Percentiles rank a stretch among this genome's conserved stretches.
Evolutionary conservation across 306 rosid genomes (phyloP).

Genomic region (Cyclanthera cordifolia): DNA sequence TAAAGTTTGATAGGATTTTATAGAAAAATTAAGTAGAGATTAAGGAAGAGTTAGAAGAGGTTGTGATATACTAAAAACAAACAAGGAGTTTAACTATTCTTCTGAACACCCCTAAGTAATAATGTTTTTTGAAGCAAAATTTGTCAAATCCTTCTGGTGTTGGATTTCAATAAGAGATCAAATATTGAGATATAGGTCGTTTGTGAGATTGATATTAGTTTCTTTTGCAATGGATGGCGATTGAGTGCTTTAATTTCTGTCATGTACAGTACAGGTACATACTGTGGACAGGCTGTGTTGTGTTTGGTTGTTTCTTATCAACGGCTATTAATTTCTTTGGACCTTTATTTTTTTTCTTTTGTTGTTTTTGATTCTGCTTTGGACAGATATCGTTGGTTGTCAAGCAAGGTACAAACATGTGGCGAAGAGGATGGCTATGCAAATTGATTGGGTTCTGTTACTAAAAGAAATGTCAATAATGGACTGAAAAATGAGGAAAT

Average conservation of each 20-base stretch:
- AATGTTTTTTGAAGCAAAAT: too few species aligned
- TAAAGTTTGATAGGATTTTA: too few species aligned
- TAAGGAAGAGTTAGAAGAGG: too few species aligned
- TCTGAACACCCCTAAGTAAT: too few species aligned
- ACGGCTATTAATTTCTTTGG: not conserved
- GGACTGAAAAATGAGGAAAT: too few species aligned
- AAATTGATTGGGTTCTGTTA: not conserved
- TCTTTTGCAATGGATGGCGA: not conserved
- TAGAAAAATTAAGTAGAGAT: too few species aligned
- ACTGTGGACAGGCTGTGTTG: not conserved
- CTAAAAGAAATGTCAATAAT: too few species aligned
- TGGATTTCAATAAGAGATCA: not conserved
- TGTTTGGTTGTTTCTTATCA: not conserved
- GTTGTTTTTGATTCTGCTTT: not conserved
- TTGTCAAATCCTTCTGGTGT: too few species aligned
- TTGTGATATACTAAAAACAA: too few species aligned
- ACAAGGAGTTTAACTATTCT: too few species aligned
- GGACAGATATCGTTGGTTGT: not conserved
- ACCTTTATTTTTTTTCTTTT: too few species aligned
- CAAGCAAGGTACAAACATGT: not conserved
- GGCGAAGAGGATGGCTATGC: not conserved
- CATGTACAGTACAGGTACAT: not conserved
- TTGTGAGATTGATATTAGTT: not conserved
- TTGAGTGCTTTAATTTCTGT: not conserved
- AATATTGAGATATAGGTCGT: not conserved